These are phyloP conservation scores for Schizopora paradoxa DNA, from an alignment of 1,284 basidiomycete genomes.

Conservation along the genomic window DNA sequence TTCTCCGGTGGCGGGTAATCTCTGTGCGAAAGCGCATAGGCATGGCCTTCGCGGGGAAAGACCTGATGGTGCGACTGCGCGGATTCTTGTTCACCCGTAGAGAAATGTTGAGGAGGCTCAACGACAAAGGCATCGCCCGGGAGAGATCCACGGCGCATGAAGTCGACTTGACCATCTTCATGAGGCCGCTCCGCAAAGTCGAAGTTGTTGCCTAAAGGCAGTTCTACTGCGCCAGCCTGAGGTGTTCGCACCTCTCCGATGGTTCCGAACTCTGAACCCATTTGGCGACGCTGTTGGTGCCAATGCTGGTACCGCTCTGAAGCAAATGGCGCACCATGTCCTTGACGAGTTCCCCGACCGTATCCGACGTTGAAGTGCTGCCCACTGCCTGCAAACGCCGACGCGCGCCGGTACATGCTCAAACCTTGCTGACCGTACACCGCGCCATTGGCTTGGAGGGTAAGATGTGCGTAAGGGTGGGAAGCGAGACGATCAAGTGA, in stretches of 20 bases:
- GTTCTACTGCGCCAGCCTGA: conserved; percentile 11
- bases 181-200: background rate
- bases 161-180: conserved; percentile 17
- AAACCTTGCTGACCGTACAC: conserved; percentile 37
- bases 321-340: too few relatives aligned
- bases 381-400: conserved; percentile 23
- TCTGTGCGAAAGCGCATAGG: conserved; percentile 47
- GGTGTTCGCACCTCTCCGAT: conserved; percentile 8
- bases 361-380: conserved; percentile 1
- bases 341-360: too few relatives aligned
- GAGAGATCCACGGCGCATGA: conserved; percentile 42
- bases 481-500: conserved; percentile 57
- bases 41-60: conserved; percentile 38
- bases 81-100: background rate
- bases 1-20: conserved; percentile 50
- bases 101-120: too few relatives aligned
- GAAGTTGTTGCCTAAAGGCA: conserved; percentile 1
- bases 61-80: conserved; percentile 19
- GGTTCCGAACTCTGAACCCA: background rate
- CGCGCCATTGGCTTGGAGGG: conserved; percentile 49
- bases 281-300: too few relatives aligned
- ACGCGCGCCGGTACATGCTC: conserved; percentile 27
- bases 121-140: conserved; percentile 23
- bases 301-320: too few relatives aligned
- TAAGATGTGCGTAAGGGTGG: conserved; percentile 59